Percentiles rank a stretch among this genome's conserved stretches.
phyloP scores from a whole-genome alignment of 106 monocot genomes.

The Posidonia australis region DNA sequence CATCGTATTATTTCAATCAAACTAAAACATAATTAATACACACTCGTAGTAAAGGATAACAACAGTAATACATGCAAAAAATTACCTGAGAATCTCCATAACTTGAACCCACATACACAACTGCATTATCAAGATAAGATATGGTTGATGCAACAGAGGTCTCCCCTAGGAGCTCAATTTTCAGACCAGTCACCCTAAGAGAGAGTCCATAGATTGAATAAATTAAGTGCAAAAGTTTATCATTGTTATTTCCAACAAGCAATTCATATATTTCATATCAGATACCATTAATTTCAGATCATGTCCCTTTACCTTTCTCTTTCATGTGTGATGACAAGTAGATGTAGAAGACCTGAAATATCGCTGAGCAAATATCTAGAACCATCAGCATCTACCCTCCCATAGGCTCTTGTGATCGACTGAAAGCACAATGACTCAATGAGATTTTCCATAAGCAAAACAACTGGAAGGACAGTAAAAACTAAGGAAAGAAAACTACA shows the following conservation, averaged over 20 bases:
- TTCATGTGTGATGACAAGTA: constrained; percentile 93
- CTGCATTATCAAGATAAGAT: constrained; percentile 98
- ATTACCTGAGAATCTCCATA: constrained; percentile 99
- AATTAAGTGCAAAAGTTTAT: not conserved
- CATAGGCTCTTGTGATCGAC: constrained; percentile 98
- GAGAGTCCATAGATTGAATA: not conserved
- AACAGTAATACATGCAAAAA: too few relatives aligned
- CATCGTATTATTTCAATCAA: too few relatives aligned
- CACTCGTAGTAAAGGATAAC: too few relatives aligned
- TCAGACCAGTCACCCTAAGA: constrained; percentile 87
- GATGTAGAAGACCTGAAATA: constrained; percentile 77
- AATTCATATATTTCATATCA: not conserved
- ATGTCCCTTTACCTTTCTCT: constrained; percentile 48
- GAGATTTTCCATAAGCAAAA: not conserved
- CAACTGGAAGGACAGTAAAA: not conserved
- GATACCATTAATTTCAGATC: not conserved
- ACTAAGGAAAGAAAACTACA: not conserved
- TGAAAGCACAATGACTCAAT: constrained; percentile 9
- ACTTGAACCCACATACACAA: constrained; percentile 95
- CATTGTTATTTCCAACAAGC: not conserved
- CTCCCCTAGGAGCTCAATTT: constrained; percentile 90
- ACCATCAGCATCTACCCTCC: constrained; percentile 94
- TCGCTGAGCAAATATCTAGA: constrained; percentile 95
- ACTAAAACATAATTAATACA: too few relatives aligned
- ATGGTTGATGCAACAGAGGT: constrained; percentile 93